Evolutionary conservation across 2,329 filamentous ascomycete genomes (phyloP).

Genomic region (Capronia epimyces): DNA sequence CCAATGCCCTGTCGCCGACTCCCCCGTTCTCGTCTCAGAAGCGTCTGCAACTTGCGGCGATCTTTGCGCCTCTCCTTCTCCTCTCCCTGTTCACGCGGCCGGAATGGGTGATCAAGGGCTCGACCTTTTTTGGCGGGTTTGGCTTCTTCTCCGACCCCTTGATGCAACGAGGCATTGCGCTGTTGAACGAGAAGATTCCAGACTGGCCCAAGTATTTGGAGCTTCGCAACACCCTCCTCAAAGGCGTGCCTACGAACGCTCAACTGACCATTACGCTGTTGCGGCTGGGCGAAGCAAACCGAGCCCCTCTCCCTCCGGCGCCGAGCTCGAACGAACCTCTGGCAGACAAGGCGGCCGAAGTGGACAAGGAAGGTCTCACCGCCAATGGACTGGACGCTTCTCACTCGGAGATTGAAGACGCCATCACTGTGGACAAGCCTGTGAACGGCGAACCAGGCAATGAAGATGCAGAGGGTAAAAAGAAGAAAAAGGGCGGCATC

Average conservation of each 20-base stretch:
- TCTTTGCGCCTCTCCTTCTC: constrained; percentile 51
- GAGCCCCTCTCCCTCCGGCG: constrained; percentile 66
- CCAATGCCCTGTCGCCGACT: constrained; percentile 57
- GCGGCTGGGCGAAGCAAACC: constrained; percentile 74
- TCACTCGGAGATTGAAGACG: constrained; percentile 60
- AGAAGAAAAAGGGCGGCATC: constrained; percentile 42
- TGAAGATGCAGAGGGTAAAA: constrained; percentile 30
- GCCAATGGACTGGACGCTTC: constrained; percentile 58
- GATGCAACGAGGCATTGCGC: constrained; percentile 54
- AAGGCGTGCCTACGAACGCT: constrained; percentile 78
- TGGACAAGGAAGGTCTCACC: constrained; percentile 50
- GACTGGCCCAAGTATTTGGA: constrained; percentile 71
- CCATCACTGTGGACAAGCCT: constrained; percentile 52
- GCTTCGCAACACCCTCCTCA: constrained; percentile 66
- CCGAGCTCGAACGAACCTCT: constrained; percentile 44
- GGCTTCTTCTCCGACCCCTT: constrained; percentile 75
- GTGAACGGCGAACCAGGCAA: constrained; percentile 35
- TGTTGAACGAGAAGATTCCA: constrained; percentile 50
- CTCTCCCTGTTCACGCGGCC: constrained; percentile 51
- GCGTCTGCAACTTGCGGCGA: constrained; percentile 50
- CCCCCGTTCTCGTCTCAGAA: constrained; percentile 56
- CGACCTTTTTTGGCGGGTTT: constrained; percentile 64
- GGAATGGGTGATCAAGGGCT: constrained; percentile 59
- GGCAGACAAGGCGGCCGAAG: constrained; percentile 46
- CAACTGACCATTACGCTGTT: constrained; percentile 76